Evolutionary conservation across 2,329 filamentous ascomycete genomes (phyloP).

Genomic region (Karstenula rhodostoma): DNA sequence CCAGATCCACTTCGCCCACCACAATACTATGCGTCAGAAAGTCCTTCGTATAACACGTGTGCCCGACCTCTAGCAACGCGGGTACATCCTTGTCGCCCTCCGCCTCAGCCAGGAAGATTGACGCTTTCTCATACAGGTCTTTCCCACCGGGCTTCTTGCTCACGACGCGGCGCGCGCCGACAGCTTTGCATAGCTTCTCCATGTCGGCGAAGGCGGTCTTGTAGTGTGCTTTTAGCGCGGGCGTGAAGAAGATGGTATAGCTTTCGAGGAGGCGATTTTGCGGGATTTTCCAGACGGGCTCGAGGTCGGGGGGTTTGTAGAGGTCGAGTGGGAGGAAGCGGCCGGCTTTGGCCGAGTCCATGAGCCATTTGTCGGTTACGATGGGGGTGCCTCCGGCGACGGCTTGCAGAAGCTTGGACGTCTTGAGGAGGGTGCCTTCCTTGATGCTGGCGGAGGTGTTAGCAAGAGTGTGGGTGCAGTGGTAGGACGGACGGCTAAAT

Average conservation of each 20-base stretch:
- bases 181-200: slow-evolving; percentile 46
- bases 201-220: slow-evolving; percentile 47
- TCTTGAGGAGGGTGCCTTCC: slow-evolving; percentile 50
- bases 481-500: neutral
- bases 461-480: slow-evolving; percentile 13
- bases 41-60: slow-evolving; percentile 53
- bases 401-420: slow-evolving; percentile 55
- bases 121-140: slow-evolving; percentile 25
- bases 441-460: slow-evolving; percentile 44
- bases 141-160: slow-evolving; percentile 33
- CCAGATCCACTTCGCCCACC: slow-evolving; percentile 51
- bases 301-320: slow-evolving; percentile 48
- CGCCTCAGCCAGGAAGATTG: slow-evolving; percentile 50
- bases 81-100: slow-evolving; percentile 48
- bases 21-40: slow-evolving; percentile 55
- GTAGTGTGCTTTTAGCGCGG: slow-evolving; percentile 45
- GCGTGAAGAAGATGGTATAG: slow-evolving; percentile 60
- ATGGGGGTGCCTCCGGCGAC: slow-evolving; percentile 55
- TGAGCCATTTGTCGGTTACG: slow-evolving; percentile 58
- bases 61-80: slow-evolving; percentile 41
- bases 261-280: slow-evolving; percentile 57
- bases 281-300: slow-evolving; percentile 41
- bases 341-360: slow-evolving; percentile 46
- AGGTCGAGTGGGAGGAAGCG: slow-evolving; percentile 45
- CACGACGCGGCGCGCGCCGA: slow-evolving; percentile 48